These are phyloP conservation scores for Coprinopsis strossmayeri DNA, from an alignment of 768 basidiomycete species.

Conservation along the genomic window DNA sequence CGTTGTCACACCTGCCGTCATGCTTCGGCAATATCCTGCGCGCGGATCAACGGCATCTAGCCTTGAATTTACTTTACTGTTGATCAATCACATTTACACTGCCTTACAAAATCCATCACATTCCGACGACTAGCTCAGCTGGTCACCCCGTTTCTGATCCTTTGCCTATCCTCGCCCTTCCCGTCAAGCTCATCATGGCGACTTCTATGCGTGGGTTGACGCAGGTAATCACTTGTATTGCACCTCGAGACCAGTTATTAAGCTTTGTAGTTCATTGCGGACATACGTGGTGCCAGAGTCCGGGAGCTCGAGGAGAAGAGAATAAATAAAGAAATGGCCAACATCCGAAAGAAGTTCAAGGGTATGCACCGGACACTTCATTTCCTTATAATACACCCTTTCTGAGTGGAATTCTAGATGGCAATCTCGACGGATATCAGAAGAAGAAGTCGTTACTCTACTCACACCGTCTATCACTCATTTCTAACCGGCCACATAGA, in stretches of 20 bases:
- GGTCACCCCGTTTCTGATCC: too few relatives aligned
- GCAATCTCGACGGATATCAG: conserved; percentile 84
- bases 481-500: too few relatives aligned
- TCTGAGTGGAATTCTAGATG: conserved; percentile 39
- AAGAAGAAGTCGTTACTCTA: conserved; percentile 96
- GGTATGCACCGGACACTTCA: conserved; percentile 36
- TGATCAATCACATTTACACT: too few relatives aligned
- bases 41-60: too few relatives aligned
- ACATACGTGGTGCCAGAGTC: conserved; percentile 94
- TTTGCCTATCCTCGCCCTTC: neutral
- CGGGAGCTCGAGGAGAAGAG: conserved; percentile 97
- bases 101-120: too few relatives aligned
- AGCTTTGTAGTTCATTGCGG: conserved; percentile 96
- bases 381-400: neutral
- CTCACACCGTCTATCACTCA: too few relatives aligned
- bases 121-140: too few relatives aligned
- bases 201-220: conserved; percentile 11
- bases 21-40: too few relatives aligned
- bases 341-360: conserved; percentile 98
- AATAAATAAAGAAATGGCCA: conserved; percentile 99
- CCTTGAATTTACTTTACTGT: too few relatives aligned
- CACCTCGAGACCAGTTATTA: too few relatives aligned
- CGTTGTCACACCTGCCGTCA: too few relatives aligned
- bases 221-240: conserved; percentile 5
- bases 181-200: conserved; percentile 4